Evolutionary conservation across 2,329 filamentous ascomycete genomes (phyloP), one percentile per base, ranked within the genome.

Genomic region (Nigrospora oryzae): DNA sequence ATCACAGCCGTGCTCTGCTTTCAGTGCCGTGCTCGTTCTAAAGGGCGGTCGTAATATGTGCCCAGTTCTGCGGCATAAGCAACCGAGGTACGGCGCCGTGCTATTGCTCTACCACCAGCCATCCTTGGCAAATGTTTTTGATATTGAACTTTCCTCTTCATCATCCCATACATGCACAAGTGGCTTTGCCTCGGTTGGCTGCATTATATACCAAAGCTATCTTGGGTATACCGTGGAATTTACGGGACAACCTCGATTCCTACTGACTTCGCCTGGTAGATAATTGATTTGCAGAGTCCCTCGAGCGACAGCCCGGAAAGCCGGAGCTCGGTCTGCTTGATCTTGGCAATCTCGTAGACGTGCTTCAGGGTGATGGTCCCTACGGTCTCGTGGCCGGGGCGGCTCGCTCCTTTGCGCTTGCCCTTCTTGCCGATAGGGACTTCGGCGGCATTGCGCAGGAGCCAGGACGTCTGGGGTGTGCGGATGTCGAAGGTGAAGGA

Each of bases 281-380:
- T 87, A 49, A 91, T 72, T 44, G 81, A 79, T 66, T 77, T 82
- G 68, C 85, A 89, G 28, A 91, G 59, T 1, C 83, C 83, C 62
- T 89, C 74, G 43, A 90, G 65, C 40, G 78, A 75, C 56, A 88
- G 62, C 2, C 85, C 86, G 2, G 85, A 88, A 50, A 91, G 66
- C 47, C 87, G 75, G 49, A 83, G 69, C 66, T 93, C 87, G 43
- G 76, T 71, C 54, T 88, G 84, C 77, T 98, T 98, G 60, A 98
- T 94, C 74, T 88, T 90, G 53, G 93, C 93, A 66, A 98, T 97
- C 70, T 97, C 91, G 68, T 89, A 97, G 17, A 98, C 73, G 68
- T 98, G 93, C 74, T 98, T 98, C 59, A 98, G 69, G 57, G 85
- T 93, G 45, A 98, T 77, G 4, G 79, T 84, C 46, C 91, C 93